Conservation (phyloP, 768 basidiomycete genomes). For the Mycena epipterygia region DNA sequence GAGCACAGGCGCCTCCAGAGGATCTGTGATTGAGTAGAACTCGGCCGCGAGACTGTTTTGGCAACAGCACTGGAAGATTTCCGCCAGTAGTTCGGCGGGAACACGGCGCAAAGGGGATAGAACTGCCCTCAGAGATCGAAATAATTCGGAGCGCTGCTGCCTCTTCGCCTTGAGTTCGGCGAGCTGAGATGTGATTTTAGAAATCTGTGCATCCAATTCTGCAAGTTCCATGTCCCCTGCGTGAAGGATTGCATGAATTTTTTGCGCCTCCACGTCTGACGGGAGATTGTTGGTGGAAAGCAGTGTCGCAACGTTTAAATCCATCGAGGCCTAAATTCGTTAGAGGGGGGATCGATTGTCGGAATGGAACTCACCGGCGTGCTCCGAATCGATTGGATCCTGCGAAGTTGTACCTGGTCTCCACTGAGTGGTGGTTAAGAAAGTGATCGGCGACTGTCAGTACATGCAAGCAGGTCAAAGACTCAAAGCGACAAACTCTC, state of each 20-base stretch:
- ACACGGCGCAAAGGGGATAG: background rate
- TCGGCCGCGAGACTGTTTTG: background rate
- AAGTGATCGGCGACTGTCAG: too few species aligned
- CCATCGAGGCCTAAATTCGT: too few species aligned
- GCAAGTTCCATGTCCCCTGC: background rate
- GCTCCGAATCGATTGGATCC: too few species aligned
- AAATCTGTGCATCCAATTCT: background rate
- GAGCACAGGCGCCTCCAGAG: background rate
- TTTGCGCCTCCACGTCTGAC: background rate
- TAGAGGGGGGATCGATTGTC: too few species aligned
- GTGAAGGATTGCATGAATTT: background rate
- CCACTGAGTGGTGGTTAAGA: too few species aligned
- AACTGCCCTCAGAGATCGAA: background rate
- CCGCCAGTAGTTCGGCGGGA: background rate
- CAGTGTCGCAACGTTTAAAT: background rate
- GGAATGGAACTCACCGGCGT: too few species aligned
- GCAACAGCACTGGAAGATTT: background rate
- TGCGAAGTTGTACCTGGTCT: too few species aligned
- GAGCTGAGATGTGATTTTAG: too few species aligned
- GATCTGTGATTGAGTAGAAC: background rate
- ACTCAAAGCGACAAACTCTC: too few species aligned
- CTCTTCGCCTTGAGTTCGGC: too few species aligned
- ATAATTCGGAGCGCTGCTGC: too few species aligned
- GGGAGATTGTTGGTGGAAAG: background rate
- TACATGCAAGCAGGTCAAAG: too few species aligned